These are phyloP conservation scores for Malania oleifera DNA, from an alignment of 164 flowering plant species.

Conservation along the genomic window DNA sequence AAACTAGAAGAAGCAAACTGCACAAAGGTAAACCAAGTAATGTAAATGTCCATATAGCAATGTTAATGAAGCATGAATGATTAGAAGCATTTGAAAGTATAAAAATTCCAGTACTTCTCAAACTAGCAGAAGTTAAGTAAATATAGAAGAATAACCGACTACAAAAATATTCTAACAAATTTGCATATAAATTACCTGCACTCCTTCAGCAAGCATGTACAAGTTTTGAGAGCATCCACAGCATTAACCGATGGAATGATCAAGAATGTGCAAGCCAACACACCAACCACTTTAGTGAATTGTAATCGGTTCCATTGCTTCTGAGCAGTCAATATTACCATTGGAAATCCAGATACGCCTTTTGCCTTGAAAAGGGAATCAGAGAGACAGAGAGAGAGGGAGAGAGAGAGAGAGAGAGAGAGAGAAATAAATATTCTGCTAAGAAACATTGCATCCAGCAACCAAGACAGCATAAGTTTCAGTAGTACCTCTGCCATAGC, in stretches of 20 bases:
- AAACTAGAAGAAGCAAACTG: too few species aligned
- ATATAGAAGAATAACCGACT: too few species aligned
- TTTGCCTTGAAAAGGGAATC: conserved; percentile 19
- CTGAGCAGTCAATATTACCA: conserved; percentile 10
- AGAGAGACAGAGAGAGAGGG: background rate
- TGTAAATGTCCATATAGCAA: too few species aligned
- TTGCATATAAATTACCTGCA: conserved; percentile 53
- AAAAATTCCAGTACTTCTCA: too few species aligned
- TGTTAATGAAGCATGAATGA: too few species aligned
- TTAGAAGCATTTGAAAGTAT: too few species aligned
- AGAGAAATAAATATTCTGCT: background rate
- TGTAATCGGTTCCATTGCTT: conserved; percentile 38
- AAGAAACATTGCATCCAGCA: background rate
- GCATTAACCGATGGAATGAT: conserved; percentile 60
- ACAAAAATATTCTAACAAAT: background rate
- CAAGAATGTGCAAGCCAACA: conserved; percentile 41
- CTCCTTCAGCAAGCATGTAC: conserved; percentile 67
- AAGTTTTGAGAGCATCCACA: conserved; percentile 83
- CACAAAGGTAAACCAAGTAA: too few species aligned
- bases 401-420: background rate
- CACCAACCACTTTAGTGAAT: conserved; percentile 30
- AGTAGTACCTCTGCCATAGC: conserved; percentile 27
- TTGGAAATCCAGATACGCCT: conserved; percentile 9
- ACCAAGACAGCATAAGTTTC: background rate
- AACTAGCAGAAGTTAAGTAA: too few species aligned